These are phyloP conservation scores for Saccharomycopsis oosterbeekiorum DNA, from an alignment of 805 yeast genomes.

Conservation along the genomic window DNA sequence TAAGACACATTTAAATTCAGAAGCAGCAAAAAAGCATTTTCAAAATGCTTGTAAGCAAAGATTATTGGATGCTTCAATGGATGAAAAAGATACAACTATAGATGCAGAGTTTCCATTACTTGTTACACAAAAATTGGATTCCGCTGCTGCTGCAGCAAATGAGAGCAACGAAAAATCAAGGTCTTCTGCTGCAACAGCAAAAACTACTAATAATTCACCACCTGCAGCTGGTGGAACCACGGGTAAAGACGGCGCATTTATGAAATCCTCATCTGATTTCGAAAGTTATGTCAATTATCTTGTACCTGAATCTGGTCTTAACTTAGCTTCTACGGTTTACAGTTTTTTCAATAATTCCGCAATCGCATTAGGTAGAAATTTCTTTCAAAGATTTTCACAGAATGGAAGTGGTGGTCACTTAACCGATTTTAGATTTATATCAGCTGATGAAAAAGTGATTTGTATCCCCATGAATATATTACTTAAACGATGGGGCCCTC, in stretches of 20 bases:
- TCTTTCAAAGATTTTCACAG: conserved; percentile 46
- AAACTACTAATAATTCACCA: neutral
- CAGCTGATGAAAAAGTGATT: conserved; percentile 60
- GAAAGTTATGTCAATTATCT: conserved; percentile 67
- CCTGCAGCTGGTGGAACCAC: neutral
- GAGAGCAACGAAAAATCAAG: neutral
- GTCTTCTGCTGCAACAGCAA: neutral
- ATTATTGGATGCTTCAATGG: neutral
- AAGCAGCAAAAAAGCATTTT: neutral
- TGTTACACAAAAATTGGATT: neutral
- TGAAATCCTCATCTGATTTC: conserved; percentile 29
- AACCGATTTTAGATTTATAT: conserved; percentile 62
- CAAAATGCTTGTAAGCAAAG: neutral
- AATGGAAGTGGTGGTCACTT: conserved; percentile 37
- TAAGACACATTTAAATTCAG: neutral
- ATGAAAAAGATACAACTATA: neutral
- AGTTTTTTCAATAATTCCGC: conserved; percentile 72
- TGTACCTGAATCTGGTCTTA: conserved; percentile 57
- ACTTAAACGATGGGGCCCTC: conserved; percentile 69
- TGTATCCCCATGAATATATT: conserved; percentile 52
- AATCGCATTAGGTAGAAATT: conserved; percentile 66
- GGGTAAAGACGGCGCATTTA: neutral
- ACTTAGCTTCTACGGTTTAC: conserved; percentile 40
- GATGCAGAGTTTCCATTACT: neutral
- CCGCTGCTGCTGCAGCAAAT: neutral